These are phyloP conservation scores for Tricholomella constricta DNA, from an alignment of 768 basidiomycete species.

Conservation along the genomic window DNA sequence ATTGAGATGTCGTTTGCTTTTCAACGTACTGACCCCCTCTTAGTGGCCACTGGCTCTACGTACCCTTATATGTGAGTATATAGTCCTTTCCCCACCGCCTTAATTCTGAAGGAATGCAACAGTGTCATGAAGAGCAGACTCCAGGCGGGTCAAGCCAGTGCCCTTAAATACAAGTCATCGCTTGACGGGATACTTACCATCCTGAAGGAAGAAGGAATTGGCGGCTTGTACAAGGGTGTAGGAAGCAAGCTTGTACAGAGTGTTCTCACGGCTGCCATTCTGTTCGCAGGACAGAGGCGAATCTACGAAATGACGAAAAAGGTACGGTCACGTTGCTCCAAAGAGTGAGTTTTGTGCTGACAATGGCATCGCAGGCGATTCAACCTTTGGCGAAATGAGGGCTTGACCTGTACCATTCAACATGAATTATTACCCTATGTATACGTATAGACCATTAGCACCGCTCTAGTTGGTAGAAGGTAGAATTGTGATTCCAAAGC, in stretches of 20 bases:
- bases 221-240: constrained; percentile 85
- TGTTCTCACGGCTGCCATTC: constrained; percentile 89
- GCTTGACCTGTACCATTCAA: neutral
- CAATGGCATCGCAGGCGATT: constrained; percentile 10
- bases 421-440: neutral
- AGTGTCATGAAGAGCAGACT: constrained; percentile 79
- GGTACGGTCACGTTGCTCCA: constrained; percentile 27
- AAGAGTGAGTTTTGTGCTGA: neutral
- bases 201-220: constrained; percentile 74
- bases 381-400: constrained; percentile 13
- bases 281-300: constrained; percentile 88
- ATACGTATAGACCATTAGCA: neutral
- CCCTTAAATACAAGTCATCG: constrained; percentile 74
- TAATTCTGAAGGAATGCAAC: neutral
- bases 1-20: neutral
- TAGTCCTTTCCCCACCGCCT: neutral
- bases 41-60: constrained; percentile 51
- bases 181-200: constrained; percentile 79
- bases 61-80: constrained; percentile 51
- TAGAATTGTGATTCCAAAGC: neutral
- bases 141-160: constrained; percentile 71
- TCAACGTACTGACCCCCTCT: constrained; percentile 1
- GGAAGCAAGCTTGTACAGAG: constrained; percentile 89
- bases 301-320: constrained; percentile 73
- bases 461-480: neutral